These are phyloP conservation scores for Phaeomoniella chlamydospora DNA, from an alignment of 2,329 filamentous ascomycete species.

Conservation along the genomic window DNA sequence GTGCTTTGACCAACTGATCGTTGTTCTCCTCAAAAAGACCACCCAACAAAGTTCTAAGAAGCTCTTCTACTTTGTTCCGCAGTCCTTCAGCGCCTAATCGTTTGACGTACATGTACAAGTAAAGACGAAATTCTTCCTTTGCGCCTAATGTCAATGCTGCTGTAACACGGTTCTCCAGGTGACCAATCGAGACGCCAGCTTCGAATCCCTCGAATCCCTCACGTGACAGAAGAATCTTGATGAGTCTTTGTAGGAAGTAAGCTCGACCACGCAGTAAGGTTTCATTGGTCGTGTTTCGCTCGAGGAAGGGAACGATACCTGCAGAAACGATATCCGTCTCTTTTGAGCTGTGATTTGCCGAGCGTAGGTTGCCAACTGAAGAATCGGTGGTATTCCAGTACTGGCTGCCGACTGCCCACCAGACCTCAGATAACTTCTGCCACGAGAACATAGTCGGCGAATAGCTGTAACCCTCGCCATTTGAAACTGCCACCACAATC, in stretches of 20 bases:
- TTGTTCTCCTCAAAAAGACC: conserved; percentile 39
- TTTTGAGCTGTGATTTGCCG: conserved; percentile 41
- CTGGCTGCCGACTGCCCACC: conserved; percentile 96
- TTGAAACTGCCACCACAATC: conserved; percentile 78
- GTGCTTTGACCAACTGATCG: conserved; percentile 2
- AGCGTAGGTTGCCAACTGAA: conserved; percentile 58
- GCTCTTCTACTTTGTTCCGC: conserved; percentile 79
- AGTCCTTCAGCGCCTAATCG: conserved; percentile 81
- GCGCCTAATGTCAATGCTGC: conserved; percentile 74
- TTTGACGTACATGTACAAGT: conserved; percentile 97
- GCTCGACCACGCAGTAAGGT: conserved; percentile 82
- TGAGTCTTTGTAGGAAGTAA: conserved; percentile 77
- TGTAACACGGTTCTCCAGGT: conserved; percentile 87
- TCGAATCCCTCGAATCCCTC: conserved; percentile 91
- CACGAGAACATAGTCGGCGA: conserved; percentile 73
- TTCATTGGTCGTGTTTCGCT: conserved; percentile 88
- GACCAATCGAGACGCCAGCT: conserved; percentile 78
- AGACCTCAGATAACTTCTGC: conserved; percentile 91
- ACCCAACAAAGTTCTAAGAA: conserved; percentile 68
- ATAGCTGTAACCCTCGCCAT: conserved; percentile 89
- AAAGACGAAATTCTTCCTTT: conserved; percentile 83
- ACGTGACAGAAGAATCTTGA: conserved; percentile 74
- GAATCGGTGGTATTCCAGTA: conserved; percentile 98
- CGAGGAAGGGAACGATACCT: conserved; percentile 82
- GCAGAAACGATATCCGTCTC: conserved; percentile 54